Evolutionary conservation across 352 stramenopile genomes (phyloP), one percentile per base, ranked within the genome.

Genomic region (Plasmopara halstedii): DNA sequence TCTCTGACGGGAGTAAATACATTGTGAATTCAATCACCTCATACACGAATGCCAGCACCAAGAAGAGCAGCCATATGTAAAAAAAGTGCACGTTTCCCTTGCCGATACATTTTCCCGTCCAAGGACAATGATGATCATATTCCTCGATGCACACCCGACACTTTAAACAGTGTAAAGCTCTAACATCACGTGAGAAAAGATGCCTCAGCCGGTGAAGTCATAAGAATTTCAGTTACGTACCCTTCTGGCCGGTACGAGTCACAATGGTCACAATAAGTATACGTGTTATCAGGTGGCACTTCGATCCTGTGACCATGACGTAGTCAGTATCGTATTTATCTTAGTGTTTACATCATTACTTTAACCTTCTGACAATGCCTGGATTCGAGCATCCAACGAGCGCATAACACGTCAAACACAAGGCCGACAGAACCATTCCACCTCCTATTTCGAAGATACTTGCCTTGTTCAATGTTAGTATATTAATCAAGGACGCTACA

Each of bases 121-220:
- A 96, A n/a, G 87, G 87, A 60, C 87, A 96, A 42, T 96, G 87
- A 66, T 96, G 87, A 59, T 96, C 85, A 51, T 94, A 88, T 37
- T 84, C 83, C 33, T 84, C 73, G 41, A 95, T 82, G 45, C 85
- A 95, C 46, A 87, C 83, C 27, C 80, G 74, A 54, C 85, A 95
- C 48, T 94, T 81, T 60, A 86, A 79, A 49, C 85, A 95, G 44
- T 95, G 85, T 26, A 83, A 55, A 6, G 85, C 79, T 15, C 73
- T 93, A 15, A n/a, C n/a, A n/a, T n/a, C n/a, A n/a, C n/a, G n/a
- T n/a, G n/a, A n/a, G n/a, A n/a, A n/a, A n/a, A n/a, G n/a, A n/a
- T n/a, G 25, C 25, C 2, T 29, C 11, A 6, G 25, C 11, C 25
- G 1, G 6, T 29, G 7, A 4, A 4, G 3, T 11, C 25, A 29